Conservation (phyloP, 768 basidiomycete genomes). For the Serendipita indica region DNA sequence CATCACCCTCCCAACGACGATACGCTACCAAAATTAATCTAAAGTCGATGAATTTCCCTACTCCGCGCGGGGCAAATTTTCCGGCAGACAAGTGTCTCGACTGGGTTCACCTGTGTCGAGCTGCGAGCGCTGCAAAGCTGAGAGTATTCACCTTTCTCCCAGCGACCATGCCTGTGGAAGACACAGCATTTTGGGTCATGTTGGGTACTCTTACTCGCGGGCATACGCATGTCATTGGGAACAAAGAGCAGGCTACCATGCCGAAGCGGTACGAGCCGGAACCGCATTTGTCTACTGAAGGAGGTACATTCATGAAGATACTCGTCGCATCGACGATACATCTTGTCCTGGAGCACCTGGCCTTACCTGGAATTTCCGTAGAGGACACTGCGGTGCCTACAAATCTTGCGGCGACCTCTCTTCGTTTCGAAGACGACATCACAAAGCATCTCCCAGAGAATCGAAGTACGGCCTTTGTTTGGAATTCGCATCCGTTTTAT, state of each 20-base stretch:
- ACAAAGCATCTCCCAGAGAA: not conserved
- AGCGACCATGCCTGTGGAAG: not conserved
- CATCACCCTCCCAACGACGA: not conserved
- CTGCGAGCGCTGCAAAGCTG: not conserved
- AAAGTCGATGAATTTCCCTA: not conserved
- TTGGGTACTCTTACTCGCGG: not conserved
- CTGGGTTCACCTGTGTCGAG: not conserved
- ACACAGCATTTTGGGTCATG: slow-evolving; percentile 5
- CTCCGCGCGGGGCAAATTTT: not conserved
- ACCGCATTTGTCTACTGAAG: not conserved
- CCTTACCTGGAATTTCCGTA: too few relatives aligned
- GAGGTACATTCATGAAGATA: not conserved
- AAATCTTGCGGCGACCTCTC: not conserved
- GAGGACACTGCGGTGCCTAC: not conserved
- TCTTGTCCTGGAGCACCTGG: not conserved
- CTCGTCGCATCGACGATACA: not conserved
- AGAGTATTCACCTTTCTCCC: not conserved
- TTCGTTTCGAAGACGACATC: not conserved
- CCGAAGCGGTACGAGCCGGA: not conserved
- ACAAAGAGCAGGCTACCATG: not conserved
- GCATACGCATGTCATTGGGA: not conserved
- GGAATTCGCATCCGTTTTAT: too few relatives aligned
- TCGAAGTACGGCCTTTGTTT: too few relatives aligned
- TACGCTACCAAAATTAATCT: not conserved
- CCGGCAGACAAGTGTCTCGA: not conserved